Evolutionary conservation across 2,329 filamentous ascomycete species (phyloP), one percentile per base, ranked within the genome.

Genomic region (Beauveria asiatica): DNA sequence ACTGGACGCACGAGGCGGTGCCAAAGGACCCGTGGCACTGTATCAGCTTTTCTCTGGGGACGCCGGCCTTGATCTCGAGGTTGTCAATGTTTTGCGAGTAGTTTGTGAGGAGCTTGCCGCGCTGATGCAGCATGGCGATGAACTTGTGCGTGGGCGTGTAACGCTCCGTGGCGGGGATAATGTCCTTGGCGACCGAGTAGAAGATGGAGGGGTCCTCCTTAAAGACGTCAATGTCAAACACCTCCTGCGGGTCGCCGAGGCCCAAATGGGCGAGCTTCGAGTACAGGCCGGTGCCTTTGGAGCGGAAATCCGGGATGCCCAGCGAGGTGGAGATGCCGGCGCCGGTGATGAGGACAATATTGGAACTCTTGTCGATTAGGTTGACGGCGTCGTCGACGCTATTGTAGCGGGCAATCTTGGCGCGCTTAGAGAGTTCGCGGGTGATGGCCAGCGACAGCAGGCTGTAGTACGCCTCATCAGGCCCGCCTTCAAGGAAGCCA

Each of bases 71-170:
- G 63, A 86, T 83, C 73, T 99, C 93, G 56, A 97, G 85, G 67
- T 97, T 97, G 78, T 99, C 94, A 69, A 99, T 97, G 73, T 99
- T 99, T 72, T 99, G 94, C 0, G 94, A 96, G 77, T 97, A 99
- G 75, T 97, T 97, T 46, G 92, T 97, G 62, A 97, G 83, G 7
- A 99, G 83, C 73, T 96, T 96, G 65, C 84, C 86, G 72, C 92
- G 89, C 66, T 93, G 83, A 73, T 99, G 90, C 41, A 99, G 82
- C 67, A 97, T 81, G 39, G 86, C 85, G 69, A 99, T 95, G 76
- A 99, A 99, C 57, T 88, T 87, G 78, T 99, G 94, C 0, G 94
- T 97, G 0, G 93, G 92, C 1, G 93, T 92, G 77, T 86, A 96
- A 67, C 86, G 86, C 65, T 90, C 86, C 16, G 87, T 86, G 23